Evolutionary conservation across 176 grass and related monocot species (phyloP), one percentile per base, ranked within the genome.

Genomic region (Rhynchospora tenuis): DNA sequence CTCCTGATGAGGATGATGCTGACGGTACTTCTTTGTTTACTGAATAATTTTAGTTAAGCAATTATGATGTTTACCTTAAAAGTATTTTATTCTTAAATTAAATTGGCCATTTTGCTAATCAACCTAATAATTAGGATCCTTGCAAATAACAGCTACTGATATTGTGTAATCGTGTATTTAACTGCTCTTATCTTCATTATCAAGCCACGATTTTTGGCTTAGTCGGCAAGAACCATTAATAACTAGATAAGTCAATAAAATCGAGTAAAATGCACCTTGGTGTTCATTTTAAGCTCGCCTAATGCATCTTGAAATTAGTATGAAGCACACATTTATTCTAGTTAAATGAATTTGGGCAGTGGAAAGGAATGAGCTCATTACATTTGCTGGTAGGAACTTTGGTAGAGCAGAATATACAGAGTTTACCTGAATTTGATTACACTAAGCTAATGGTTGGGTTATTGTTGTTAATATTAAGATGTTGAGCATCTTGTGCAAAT

Each of bases 1-100:
- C 91, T 83, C 70, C 86, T 38, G 91, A 88, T 80, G 92, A 88
- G 52, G 81, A 85, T 62, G 94, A 87, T 65, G 88, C 90, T 79
- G 86, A 94, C 43, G 90, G 90, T 85, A 89, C 71, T 89, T 48
- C 33, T 27, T 24, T 77, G 55, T 29, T 66, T 51, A 4, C 33
- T 82, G 19, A 50, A 74, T 22, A 74, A 50, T 24, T 77, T 47
- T 85, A 55, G 15, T 24, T 3, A 59, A 15, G 7, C 14, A 42
- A 15, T 84, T 9, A 70, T 56, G 19, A 24, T 84, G 48, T 78
- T 85, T 85, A 46, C 77, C 64, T 20, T 50, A 33, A 38, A 38
- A 57, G 26, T 48, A 55, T 15, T 28, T 76, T 26, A 76, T 76
- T 26, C 73, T 55, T 74, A 2, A 55, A 46, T 55, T 74, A 2